Conservation (phyloP, 306 rosid genomes). For the cucumber (Cucumis sativus) region Cucumber_9930_V3 NC_026658.2:26319501-26320000, state of each 20-base stretch:
- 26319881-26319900: conserved; percentile 30
- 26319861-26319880: not conserved
- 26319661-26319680: conserved; percentile 98
- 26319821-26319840: not conserved
- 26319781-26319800: not conserved
- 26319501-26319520: conserved; percentile 90
- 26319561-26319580: not conserved
- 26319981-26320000: conserved; percentile 12
- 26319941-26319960: conserved; percentile 95
- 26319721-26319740: conserved; percentile 38
- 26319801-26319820: not conserved
- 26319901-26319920: conserved; percentile 81
- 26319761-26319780: not conserved
- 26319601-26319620: conserved; percentile 40
- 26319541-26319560: conserved; percentile 4
- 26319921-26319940: conserved; percentile 92
- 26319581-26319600: not conserved
- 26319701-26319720: conserved; percentile 93
- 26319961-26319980: conserved; percentile 6
- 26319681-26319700: conserved; percentile 96
- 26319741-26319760: not conserved
- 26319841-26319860: not conserved
- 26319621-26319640: conserved; percentile 97
- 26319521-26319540: conserved; percentile 23
- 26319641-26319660: conserved; percentile 97